phyloP scores from a whole-genome alignment of 2,329 filamentous ascomycete genomes.

The Cladosporium sp. region DNA sequence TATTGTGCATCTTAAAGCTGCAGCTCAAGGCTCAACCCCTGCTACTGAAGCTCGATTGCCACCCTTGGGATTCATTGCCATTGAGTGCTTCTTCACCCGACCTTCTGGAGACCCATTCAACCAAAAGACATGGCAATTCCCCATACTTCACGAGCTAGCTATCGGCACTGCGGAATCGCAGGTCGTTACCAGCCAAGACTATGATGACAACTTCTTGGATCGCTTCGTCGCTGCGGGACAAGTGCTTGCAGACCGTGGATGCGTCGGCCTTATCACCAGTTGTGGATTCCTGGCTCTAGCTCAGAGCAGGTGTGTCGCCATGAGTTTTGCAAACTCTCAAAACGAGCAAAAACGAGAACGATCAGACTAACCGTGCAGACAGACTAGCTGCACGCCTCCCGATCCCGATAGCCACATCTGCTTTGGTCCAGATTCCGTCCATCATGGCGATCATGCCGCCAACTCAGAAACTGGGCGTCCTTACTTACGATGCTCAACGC shows the following conservation, averaged over 20 bases:
- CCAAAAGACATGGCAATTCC: conserved; percentile 35
- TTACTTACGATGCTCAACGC: conserved; percentile 18
- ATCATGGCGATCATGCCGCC: conserved; percentile 27
- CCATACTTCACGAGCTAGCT: conserved; percentile 34
- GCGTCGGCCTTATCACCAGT: conserved; percentile 37
- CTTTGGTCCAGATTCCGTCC: conserved; percentile 34
- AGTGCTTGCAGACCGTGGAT: conserved; percentile 31
- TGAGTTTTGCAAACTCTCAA: conserved; percentile 17
- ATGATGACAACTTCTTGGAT: conserved; percentile 29
- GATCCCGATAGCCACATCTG: conserved; percentile 36
- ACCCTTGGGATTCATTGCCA: conserved; percentile 35
- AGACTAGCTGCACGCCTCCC: conserved; percentile 24
- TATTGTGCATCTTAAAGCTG: no score
- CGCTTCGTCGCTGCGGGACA: conserved; percentile 35
- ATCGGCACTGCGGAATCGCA: conserved; percentile 27
- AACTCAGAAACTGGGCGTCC: conserved; percentile 26
- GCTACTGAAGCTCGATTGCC: conserved; percentile 20
- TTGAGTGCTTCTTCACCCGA: conserved; percentile 33
- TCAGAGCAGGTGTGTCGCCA: conserved; percentile 21
- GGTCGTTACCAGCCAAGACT: conserved; percentile 30
- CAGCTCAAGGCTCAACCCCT: no score
- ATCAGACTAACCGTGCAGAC: background rate
- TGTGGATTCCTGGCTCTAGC: conserved; percentile 39
- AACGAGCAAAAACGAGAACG: background rate
- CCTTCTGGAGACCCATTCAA: conserved; percentile 37